Conservation (phyloP, 2,329 filamentous ascomycete genomes). For the Xylaria polymorpha region DNA sequence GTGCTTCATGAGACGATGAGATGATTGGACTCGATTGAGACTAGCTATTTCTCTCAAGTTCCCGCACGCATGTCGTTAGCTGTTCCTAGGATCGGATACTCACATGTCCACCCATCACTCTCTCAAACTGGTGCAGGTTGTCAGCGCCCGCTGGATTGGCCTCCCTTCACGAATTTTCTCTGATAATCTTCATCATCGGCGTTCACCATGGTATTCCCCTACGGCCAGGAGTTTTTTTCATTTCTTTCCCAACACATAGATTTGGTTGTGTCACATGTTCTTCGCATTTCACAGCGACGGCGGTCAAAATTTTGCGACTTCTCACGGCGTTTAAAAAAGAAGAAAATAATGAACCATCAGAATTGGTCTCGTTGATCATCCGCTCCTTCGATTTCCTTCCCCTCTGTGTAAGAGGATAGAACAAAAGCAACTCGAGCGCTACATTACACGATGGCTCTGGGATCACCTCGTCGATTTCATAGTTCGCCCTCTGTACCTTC, state of each 20-base stretch:
- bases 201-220: slow-evolving; percentile 46
- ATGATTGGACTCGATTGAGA: slow-evolving; percentile 8
- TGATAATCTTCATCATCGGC: slow-evolving; percentile 47
- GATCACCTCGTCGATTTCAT: neutral
- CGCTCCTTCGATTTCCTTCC: slow-evolving; percentile 39
- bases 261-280: slow-evolving; percentile 43
- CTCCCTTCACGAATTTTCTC: slow-evolving; percentile 28
- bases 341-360: slow-evolving; percentile 33
- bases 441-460: neutral
- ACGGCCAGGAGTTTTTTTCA: slow-evolving; percentile 41
- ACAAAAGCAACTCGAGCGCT: slow-evolving; percentile 16
- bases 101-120: neutral
- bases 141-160: slow-evolving; percentile 21
- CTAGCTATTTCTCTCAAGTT: neutral
- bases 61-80: neutral
- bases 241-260: slow-evolving; percentile 47
- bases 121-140: neutral
- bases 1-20: slow-evolving; percentile 19
- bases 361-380: slow-evolving; percentile 33
- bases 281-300: slow-evolving; percentile 50
- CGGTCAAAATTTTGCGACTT: slow-evolving; percentile 48
- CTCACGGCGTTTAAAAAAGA: slow-evolving; percentile 49
- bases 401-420: slow-evolving; percentile 27
- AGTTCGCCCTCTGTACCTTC: neutral
- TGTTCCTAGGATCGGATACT: neutral